A percentile compares a stretch with the other conserved stretches of the same genome.
phyloP scores from a whole-genome alignment of 129 eudicot genomes.

The Lonicera japonica region DNA sequence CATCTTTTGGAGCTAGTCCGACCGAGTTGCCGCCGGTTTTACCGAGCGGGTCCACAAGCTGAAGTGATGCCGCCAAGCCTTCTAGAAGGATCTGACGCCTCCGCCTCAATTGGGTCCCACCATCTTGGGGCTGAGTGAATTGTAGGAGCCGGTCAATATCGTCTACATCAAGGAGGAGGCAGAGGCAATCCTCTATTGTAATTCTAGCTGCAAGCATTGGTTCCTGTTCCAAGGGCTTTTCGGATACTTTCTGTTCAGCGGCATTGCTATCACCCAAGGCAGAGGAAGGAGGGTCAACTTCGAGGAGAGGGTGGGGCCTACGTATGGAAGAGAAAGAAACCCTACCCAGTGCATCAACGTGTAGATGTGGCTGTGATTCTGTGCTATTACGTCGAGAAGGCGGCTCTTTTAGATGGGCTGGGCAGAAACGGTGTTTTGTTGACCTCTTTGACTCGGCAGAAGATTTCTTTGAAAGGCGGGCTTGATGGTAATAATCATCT shows the following conservation, averaged over 20 bases:
- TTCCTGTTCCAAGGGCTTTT: slow-evolving; percentile 78
- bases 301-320: slow-evolving; percentile 79
- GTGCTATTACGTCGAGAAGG: slow-evolving; percentile 47
- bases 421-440: slow-evolving; percentile 49
- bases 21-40: slow-evolving; percentile 42
- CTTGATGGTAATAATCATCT: slow-evolving; percentile 92
- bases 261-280: slow-evolving; percentile 60
- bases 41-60: slow-evolving; percentile 92
- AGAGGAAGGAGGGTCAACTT: slow-evolving; percentile 50
- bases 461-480: slow-evolving; percentile 67
- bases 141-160: slow-evolving; percentile 74
- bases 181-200: slow-evolving; percentile 67
- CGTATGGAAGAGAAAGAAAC: slow-evolving; percentile 71
- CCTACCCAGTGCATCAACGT: slow-evolving; percentile 77
- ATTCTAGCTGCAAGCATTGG: slow-evolving; percentile 94
- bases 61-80: slow-evolving; percentile 88
- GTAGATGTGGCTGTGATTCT: slow-evolving; percentile 71
- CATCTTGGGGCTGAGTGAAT: slow-evolving; percentile 69
- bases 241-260: slow-evolving; percentile 44
- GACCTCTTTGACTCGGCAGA: slow-evolving; percentile 28
- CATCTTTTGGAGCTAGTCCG: slow-evolving; percentile 67
- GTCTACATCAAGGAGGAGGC: slow-evolving; percentile 76
- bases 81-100: slow-evolving; percentile 66
- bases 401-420: slow-evolving; percentile 61
- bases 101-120: slow-evolving; percentile 61